Conservation (phyloP, 805 yeast species). For the Sporopachydermia lactativora region DNA sequence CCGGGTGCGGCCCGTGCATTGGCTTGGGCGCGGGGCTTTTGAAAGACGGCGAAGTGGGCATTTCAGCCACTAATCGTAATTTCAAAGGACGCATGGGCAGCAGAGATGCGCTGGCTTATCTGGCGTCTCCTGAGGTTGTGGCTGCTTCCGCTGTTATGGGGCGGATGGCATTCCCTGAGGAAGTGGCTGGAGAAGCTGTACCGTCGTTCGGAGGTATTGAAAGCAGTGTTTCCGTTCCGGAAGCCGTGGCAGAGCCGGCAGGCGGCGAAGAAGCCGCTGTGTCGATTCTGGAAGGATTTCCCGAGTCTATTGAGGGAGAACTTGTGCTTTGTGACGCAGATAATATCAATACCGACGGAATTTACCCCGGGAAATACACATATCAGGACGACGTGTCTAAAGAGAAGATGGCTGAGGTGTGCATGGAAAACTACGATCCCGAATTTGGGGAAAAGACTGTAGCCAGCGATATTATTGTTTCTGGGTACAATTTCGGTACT, state of each 20-base stretch:
- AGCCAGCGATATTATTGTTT: slow-evolving; percentile 78
- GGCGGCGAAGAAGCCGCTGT: slow-evolving; percentile 31
- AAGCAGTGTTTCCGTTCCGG: slow-evolving; percentile 20
- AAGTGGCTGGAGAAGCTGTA: slow-evolving; percentile 46
- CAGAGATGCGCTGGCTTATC: slow-evolving; percentile 86
- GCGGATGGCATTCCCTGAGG: slow-evolving; percentile 84
- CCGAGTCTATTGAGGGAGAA: slow-evolving; percentile 80
- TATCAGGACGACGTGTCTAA: slow-evolving; percentile 94
- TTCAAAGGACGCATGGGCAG: slow-evolving; percentile 99
- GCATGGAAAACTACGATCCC: slow-evolving; percentile 97
- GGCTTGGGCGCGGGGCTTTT: slow-evolving; percentile 92
- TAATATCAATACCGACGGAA: slow-evolving; percentile 94
- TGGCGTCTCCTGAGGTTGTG: slow-evolving; percentile 96
- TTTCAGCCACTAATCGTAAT: slow-evolving; percentile 95
- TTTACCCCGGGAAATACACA: slow-evolving; percentile 97
- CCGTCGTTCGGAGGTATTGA: slow-evolving; percentile 37
- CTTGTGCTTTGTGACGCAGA: slow-evolving; percentile 93
- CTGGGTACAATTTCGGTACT: slow-evolving; percentile 95
- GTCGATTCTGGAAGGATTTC: slow-evolving; percentile 85
- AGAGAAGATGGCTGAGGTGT: slow-evolving; percentile 96
- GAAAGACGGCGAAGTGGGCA: slow-evolving; percentile 95
- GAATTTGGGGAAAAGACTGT: slow-evolving; percentile 73
- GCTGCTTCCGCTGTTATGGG: slow-evolving; percentile 98
- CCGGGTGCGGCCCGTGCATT: slow-evolving; percentile 99
- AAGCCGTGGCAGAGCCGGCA: slow-evolving; percentile 14